phyloP scores from a whole-genome alignment of 345 rosid genomes.

The Firmiana major region DNA sequence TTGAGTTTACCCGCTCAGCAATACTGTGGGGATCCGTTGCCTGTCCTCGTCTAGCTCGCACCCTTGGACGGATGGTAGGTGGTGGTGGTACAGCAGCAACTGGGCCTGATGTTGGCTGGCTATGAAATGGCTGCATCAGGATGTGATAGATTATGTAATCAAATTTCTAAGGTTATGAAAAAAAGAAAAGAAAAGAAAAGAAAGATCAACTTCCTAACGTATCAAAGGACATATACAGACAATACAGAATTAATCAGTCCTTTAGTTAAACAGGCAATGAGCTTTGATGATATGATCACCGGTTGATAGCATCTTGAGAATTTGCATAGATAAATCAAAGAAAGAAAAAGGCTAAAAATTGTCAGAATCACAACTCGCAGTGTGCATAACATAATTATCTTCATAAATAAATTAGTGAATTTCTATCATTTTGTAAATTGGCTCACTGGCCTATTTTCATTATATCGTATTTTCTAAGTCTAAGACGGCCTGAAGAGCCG shows the following conservation, averaged over 20 bases:
- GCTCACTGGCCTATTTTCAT: not conserved
- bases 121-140: conserved; percentile 38
- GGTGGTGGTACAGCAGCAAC: conserved; percentile 36
- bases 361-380: not conserved
- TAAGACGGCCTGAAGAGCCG: not conserved
- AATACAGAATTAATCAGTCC: not conserved
- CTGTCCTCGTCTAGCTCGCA: conserved; percentile 61
- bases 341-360: not conserved
- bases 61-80: conserved; percentile 50
- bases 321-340: not conserved
- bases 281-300: not conserved
- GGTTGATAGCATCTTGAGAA: not conserved
- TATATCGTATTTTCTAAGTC: not conserved
- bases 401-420: not conserved
- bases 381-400: not conserved
- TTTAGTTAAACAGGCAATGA: not conserved
- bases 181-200: no score
- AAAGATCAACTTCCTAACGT: not conserved
- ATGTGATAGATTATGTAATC: not conserved
- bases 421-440: not conserved
- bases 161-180: not conserved
- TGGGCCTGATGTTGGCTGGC: conserved; percentile 37
- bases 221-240: not conserved
- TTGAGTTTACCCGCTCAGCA: conserved; percentile 54
- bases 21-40: conserved; percentile 69